phyloP scores from a whole-genome alignment of 176 grass and related monocot genomes.

The Neostapfia colusana region DNA sequence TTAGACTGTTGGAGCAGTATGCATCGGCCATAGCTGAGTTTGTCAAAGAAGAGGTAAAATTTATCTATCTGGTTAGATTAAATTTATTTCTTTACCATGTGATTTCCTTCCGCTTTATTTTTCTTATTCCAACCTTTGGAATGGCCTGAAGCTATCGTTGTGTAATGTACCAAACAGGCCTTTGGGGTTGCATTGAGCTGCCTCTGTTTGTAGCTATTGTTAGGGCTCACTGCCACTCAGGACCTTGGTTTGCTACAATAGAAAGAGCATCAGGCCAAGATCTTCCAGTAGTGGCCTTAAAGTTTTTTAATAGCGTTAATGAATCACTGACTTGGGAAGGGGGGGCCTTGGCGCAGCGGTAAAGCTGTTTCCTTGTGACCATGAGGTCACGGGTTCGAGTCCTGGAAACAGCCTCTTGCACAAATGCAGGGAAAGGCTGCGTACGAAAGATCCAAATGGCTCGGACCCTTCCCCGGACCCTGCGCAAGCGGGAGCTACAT shows the following conservation, averaged over 20 bases:
- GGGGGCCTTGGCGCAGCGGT: too few species aligned
- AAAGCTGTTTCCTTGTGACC: too few species aligned
- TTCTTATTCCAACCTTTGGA: constrained; percentile 25
- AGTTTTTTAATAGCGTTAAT: neutral
- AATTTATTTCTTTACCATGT: constrained; percentile 22
- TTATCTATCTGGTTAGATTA: constrained; percentile 29
- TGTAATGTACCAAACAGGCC: neutral
- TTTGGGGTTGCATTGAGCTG: constrained; percentile 14
- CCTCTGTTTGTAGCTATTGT: neutral
- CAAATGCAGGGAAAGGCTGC: too few species aligned
- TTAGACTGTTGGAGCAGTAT: constrained; percentile 83
- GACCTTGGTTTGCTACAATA: constrained; percentile 4
- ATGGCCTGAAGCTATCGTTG: neutral
- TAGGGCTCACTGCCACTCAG: neutral
- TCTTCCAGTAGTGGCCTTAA: neutral
- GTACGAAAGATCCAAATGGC: too few species aligned
- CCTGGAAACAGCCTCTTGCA: too few species aligned
- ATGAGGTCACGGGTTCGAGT: too few species aligned
- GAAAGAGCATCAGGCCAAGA: neutral
- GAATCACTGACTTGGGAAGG: constrained; percentile 24
- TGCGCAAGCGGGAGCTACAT: too few species aligned
- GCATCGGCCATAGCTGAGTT: constrained; percentile 66
- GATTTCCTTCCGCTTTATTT: constrained; percentile 35
- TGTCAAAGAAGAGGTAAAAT: constrained; percentile 84
- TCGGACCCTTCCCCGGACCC: too few species aligned